phyloP scores from a whole-genome alignment of 805 yeast species.

The Kuraishia hungarica region DNA sequence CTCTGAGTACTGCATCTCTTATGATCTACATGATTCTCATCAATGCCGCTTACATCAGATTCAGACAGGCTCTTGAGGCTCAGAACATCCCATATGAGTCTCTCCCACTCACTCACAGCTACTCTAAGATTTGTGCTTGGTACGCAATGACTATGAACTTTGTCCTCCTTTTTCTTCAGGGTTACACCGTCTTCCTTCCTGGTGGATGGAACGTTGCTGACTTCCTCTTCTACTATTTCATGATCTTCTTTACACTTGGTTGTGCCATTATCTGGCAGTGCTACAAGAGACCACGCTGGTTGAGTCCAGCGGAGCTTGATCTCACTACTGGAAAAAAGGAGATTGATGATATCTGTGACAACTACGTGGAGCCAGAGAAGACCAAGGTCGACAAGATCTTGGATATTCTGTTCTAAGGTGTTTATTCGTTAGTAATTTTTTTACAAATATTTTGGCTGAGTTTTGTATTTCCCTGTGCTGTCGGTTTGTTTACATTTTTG shows the following conservation, averaged over 20 bases:
- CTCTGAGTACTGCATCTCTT: slow-evolving; percentile 59
- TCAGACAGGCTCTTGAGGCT: slow-evolving; percentile 52
- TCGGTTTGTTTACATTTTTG: background rate
- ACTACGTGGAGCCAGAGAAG: background rate
- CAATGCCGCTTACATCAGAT: slow-evolving; percentile 46
- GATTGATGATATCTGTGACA: slow-evolving; percentile 30
- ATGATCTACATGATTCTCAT: slow-evolving; percentile 56
- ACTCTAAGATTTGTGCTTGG: background rate
- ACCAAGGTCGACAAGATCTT: background rate
- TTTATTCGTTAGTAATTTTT: background rate
- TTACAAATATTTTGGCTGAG: background rate
- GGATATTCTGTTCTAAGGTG: background rate
- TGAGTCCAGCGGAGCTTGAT: slow-evolving; percentile 41
- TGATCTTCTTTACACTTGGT: slow-evolving; percentile 50
- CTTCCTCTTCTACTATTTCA: slow-evolving; percentile 64
- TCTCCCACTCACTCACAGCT: slow-evolving; percentile 8
- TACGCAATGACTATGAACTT: slow-evolving; percentile 37
- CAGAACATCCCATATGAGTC: slow-evolving; percentile 45
- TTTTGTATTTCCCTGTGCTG: background rate
- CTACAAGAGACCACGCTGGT: slow-evolving; percentile 36
- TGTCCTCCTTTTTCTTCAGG: slow-evolving; percentile 51
- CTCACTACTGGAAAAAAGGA: slow-evolving; percentile 44
- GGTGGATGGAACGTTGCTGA: slow-evolving; percentile 41
- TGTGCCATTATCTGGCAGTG: slow-evolving; percentile 47
- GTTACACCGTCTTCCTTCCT: slow-evolving; percentile 62